A percentile compares a stretch with the other conserved stretches of the same genome.
phyloP scores from a whole-genome alignment of 2,329 filamentous ascomycete genomes.

The Talaromyces sp. region DNA sequence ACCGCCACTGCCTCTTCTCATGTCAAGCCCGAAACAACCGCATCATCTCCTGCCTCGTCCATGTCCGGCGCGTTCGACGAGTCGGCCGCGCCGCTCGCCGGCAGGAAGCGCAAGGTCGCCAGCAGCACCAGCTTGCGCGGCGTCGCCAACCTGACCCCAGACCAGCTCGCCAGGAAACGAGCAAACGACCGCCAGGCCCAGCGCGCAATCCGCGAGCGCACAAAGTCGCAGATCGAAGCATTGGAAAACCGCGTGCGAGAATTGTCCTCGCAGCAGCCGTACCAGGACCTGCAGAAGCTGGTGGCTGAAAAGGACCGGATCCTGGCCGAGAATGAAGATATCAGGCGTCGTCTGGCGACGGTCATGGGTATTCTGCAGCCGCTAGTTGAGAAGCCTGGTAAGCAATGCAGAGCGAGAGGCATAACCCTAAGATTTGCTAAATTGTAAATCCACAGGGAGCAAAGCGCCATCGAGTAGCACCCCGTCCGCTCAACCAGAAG shows the following conservation, averaged over 20 bases:
- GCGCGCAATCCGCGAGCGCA: slow-evolving; percentile 75
- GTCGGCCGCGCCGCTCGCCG: slow-evolving; percentile 19
- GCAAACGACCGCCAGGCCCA: slow-evolving; percentile 89
- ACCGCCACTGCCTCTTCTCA: not conserved
- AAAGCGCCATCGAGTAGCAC: not conserved
- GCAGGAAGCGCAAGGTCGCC: slow-evolving; percentile 39
- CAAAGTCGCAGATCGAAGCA: slow-evolving; percentile 70
- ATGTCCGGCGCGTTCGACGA: slow-evolving; percentile 13
- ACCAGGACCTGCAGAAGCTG: slow-evolving; percentile 73
- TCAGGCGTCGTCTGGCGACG: slow-evolving; percentile 62
- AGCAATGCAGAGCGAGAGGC: not conserved
- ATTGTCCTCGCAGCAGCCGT: slow-evolving; percentile 72
- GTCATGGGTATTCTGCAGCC: slow-evolving; percentile 54
- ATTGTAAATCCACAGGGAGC: not conserved
- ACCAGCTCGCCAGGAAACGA: slow-evolving; percentile 83
- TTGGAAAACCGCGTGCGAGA: slow-evolving; percentile 69
- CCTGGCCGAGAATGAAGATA: slow-evolving; percentile 73
- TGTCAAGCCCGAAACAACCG: not conserved
- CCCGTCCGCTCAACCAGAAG: slow-evolving; percentile 2
- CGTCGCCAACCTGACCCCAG: slow-evolving; percentile 79
- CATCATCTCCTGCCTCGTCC: slow-evolving; percentile 14
- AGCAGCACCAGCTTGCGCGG: slow-evolving; percentile 53
- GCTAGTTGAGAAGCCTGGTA: slow-evolving; percentile 25
- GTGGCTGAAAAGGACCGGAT: slow-evolving; percentile 70
- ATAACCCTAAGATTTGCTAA: no score